Evolutionary conservation across 441 rosid genomes (phyloP).

Genomic region (Pelargonium citronellum): DNA sequence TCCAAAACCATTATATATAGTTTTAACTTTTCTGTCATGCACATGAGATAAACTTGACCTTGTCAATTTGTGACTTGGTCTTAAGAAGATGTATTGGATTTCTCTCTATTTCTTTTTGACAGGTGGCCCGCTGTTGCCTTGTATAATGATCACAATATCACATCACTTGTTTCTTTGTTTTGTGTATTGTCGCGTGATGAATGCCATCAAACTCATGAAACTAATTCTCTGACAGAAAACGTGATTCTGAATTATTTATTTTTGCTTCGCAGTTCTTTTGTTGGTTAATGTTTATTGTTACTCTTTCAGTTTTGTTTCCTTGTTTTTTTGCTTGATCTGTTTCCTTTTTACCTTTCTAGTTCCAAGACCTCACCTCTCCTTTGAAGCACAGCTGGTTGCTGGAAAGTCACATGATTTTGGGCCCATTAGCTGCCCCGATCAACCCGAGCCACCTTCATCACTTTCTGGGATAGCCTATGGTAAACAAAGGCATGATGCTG

Average conservation of each 20-base stretch:
- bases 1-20: too few species aligned
- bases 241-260: not conserved
- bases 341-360: constrained; percentile 43
- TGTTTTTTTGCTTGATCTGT: constrained; percentile 17
- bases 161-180: not conserved
- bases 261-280: not conserved
- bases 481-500: constrained; percentile 81
- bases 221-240: not conserved
- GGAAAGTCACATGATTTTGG: constrained; percentile 87
- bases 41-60: not conserved
- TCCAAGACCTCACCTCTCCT: constrained; percentile 95
- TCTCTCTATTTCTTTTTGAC: not conserved
- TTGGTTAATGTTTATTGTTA: not conserved
- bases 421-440: constrained; percentile 74
- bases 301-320: not conserved
- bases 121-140: not conserved
- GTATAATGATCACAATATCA: not conserved
- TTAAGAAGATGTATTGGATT: not conserved
- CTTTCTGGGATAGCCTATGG: constrained; percentile 48
- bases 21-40: not conserved
- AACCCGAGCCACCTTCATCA: constrained; percentile 53
- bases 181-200: not conserved
- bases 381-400: constrained; percentile 97
- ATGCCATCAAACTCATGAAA: not conserved
- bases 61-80: not conserved